Evolutionary conservation across 2,329 filamentous ascomycete genomes (phyloP).

Genomic region (Hypoxylon sp.): DNA sequence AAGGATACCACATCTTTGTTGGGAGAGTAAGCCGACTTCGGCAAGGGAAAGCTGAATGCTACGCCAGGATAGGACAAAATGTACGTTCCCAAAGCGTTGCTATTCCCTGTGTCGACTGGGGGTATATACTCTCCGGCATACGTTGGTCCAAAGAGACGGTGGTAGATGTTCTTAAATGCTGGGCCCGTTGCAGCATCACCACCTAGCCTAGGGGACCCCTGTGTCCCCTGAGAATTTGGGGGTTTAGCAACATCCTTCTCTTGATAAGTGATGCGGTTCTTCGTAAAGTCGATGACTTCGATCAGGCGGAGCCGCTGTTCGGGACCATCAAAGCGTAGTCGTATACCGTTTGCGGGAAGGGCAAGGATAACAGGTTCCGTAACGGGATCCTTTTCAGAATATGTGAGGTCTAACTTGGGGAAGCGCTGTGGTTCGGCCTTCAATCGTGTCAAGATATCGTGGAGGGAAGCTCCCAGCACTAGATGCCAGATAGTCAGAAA

Average conservation of each 20-base stretch:
- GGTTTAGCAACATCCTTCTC: constrained; percentile 78
- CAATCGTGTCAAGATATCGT: constrained; percentile 88
- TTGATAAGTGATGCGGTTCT: constrained; percentile 82
- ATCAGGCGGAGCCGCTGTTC: constrained; percentile 93
- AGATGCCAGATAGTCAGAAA: constrained; percentile 38
- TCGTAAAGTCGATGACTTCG: constrained; percentile 91
- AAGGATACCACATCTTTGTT: constrained; percentile 87
- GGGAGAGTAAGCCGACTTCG: constrained; percentile 80
- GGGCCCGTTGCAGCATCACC: constrained; percentile 69
- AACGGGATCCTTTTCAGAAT: constrained; percentile 82
- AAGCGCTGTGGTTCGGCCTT: constrained; percentile 89
- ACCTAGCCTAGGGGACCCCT: constrained; percentile 49
- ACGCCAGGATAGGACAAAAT: constrained; percentile 95
- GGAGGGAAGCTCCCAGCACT: constrained; percentile 92
- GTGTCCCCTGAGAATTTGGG: constrained; percentile 55
- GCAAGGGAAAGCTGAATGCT: constrained; percentile 90
- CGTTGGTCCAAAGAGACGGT: constrained; percentile 91
- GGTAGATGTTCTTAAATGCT: constrained; percentile 90
- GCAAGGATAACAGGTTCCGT: constrained; percentile 80
- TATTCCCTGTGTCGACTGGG: constrained; percentile 65
- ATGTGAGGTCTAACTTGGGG: constrained; percentile 85
- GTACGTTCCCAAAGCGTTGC: constrained; percentile 78
- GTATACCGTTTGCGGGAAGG: constrained; percentile 87
- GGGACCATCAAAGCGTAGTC: constrained; percentile 91
- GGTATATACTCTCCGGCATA: constrained; percentile 94